Evolutionary conservation across 257 asterid species (phyloP), one percentile per base, ranked within the genome.

Genomic region (Thymus quinquecostatus): DNA sequence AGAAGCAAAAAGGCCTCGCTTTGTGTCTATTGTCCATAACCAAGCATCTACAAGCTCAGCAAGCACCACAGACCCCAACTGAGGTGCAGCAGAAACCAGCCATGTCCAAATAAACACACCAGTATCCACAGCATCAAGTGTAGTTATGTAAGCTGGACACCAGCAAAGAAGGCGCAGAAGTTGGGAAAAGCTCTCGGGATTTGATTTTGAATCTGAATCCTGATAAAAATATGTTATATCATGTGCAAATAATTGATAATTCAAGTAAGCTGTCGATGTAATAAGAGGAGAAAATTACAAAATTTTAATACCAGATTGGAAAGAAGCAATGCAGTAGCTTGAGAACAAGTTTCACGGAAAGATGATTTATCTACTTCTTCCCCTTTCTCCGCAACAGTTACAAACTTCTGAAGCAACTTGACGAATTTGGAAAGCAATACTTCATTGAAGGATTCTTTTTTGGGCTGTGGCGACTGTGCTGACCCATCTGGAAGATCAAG

Each of bases 11-110:
- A 95, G 87, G 70, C 99, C 99, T 75, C 97, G 86, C 84, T 87
- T 95, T 14, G 99, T 95, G 84, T 95, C 99, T 65, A 95, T 82
- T 41, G 98, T 89, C 99, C 99, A 95, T 70, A 95, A 81, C 99
- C 99, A 95, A 69, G 98, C 97, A 86, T 95, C 99, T 72, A 92
- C 98, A 71, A 92, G 97, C 83, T 95, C 99, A 72, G 98, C 88
- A 77, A 95, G 99, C 81, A 95, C 95, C 68, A 90, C 84, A 69
- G 99, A 83, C 72, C 99, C 96, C 89, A 89, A 79, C 78, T 86
- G 90, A 79, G 98, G 99, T 74, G 99, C 96, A 77, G 99, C 99
- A 69, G 99, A 90, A 77, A 95, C 99, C 71, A 95, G 77, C 99
- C 99, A 95, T 48, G 97, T 92, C 98, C 99, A 95, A 78, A 89